A percentile compares a stretch with the other conserved stretches of the same genome.
phyloP scores from a whole-genome alignment of 1,284 basidiomycete genomes.

The Apiotrichum veenhuisii region DNA sequence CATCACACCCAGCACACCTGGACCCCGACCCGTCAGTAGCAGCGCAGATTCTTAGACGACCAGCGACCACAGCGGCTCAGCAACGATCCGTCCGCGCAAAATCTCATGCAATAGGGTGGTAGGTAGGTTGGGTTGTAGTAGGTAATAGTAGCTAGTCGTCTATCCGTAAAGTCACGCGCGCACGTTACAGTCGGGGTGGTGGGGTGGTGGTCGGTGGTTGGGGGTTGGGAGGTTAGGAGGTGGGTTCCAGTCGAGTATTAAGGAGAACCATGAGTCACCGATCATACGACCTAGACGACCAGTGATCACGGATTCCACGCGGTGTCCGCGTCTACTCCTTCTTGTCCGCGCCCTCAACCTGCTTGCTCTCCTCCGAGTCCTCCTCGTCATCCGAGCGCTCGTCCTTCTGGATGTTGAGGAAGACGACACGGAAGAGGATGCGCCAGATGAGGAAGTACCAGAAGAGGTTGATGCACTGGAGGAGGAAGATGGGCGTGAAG shows the following conservation, averaged over 20 bases:
- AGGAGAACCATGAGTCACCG: too few species aligned
- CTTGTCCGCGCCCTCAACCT: conserved; percentile 19
- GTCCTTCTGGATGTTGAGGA: conserved; percentile 43
- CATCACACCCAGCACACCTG: too few species aligned
- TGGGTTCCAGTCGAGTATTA: too few species aligned
- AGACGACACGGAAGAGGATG: conserved; percentile 56
- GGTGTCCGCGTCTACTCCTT: conserved; percentile 5
- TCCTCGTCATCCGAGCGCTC: conserved; percentile 54
- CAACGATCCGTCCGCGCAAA: too few species aligned
- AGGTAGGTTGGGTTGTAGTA: not conserved
- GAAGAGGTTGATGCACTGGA: conserved; percentile 82
- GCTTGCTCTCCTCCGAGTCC: conserved; percentile 24
- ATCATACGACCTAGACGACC: too few species aligned
- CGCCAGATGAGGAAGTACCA: conserved; percentile 82
- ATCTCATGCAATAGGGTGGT: too few species aligned
- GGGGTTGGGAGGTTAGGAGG: too few species aligned
- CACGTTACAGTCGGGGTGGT: not conserved
- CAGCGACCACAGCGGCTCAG: too few species aligned
- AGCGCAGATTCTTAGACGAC: too few species aligned
- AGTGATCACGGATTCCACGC: too few species aligned
- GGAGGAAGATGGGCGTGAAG: conserved; percentile 65
- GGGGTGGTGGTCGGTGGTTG: not conserved
- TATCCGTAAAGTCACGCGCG: not conserved
- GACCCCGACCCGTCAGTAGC: too few species aligned
- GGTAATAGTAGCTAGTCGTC: not conserved